Percentiles rank a stretch among this genome's conserved stretches.
Evolutionary conservation across 257 asterid species (phyloP).

Genomic region (Solanum ahanhuiri): DNA sequence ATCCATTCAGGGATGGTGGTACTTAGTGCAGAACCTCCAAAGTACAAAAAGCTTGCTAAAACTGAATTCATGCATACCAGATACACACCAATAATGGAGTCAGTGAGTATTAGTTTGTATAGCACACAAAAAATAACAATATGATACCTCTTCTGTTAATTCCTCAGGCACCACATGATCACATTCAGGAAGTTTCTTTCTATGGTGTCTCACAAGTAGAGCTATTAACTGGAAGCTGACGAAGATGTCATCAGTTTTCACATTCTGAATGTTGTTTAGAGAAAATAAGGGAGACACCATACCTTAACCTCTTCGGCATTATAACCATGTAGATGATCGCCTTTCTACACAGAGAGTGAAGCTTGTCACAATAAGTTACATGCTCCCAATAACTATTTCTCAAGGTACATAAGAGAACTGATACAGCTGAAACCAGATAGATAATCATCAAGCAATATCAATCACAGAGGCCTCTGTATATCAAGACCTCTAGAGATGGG

Average conservation of each 20-base stretch:
- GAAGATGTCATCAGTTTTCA: slow-evolving; percentile 9
- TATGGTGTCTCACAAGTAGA: slow-evolving; percentile 62
- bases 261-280: background rate
- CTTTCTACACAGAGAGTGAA: slow-evolving; percentile 37
- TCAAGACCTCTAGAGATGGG: background rate
- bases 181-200: slow-evolving; percentile 53
- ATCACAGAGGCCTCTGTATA: background rate
- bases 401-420: slow-evolving; percentile 7
- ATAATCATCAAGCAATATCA: background rate
- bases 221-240: slow-evolving; percentile 54
- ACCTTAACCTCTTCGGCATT: slow-evolving; percentile 55
- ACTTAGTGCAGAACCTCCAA: too few species aligned
- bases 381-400: background rate
- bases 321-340: slow-evolving; percentile 62
- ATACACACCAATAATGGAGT: too few species aligned
- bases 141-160: slow-evolving; percentile 36
- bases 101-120: background rate
- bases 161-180: slow-evolving; percentile 23
- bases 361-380: background rate
- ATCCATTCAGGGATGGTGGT: too few species aligned
- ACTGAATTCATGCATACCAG: too few species aligned
- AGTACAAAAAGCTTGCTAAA: too few species aligned
- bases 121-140: background rate
- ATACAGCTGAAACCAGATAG: background rate
- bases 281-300: slow-evolving; percentile 1